phyloP scores from a whole-genome alignment of 2,329 filamentous ascomycete species.

The Coniochaeta ligniaria region DNA sequence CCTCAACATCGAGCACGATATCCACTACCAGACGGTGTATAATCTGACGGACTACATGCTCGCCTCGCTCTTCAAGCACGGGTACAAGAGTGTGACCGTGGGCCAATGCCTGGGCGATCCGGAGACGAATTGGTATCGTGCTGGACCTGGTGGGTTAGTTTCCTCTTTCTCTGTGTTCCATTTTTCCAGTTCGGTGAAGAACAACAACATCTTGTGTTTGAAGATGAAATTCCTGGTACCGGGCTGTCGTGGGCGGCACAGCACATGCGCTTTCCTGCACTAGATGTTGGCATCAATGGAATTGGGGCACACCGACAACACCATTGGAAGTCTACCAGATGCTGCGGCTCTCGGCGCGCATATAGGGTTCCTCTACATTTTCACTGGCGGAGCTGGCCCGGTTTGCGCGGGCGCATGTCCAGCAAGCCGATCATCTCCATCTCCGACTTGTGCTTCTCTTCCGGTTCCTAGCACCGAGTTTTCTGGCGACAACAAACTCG shows the following conservation, averaged over 20 bases:
- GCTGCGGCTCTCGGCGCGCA: no score
- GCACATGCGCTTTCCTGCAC: neutral
- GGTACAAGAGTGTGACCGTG: slow-evolving; percentile 41
- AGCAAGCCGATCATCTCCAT: no score
- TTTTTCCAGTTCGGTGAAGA: neutral
- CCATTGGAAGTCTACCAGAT: no score
- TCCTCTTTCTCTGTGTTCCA: neutral
- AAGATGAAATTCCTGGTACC: neutral
- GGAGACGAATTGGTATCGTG: slow-evolving; percentile 44
- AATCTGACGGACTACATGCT: slow-evolving; percentile 39
- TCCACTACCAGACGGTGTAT: slow-evolving; percentile 37
- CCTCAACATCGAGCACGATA: slow-evolving; percentile 46
- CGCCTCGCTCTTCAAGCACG: slow-evolving; percentile 29
- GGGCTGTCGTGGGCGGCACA: neutral
- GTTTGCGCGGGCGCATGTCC: no score
- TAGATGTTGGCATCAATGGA: neutral
- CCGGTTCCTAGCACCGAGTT: no score
- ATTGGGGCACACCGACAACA: neutral
- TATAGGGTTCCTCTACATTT: neutral
- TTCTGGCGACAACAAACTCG: no score
- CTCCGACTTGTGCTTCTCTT: no score
- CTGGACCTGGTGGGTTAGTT: slow-evolving; percentile 11
- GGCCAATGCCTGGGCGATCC: slow-evolving; percentile 49
- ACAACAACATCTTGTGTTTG: neutral
- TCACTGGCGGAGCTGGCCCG: no score